These are phyloP conservation scores for Aspergillus uvarum DNA, from an alignment of 2,329 filamentous ascomycete species.

Conservation along the genomic window DNA sequence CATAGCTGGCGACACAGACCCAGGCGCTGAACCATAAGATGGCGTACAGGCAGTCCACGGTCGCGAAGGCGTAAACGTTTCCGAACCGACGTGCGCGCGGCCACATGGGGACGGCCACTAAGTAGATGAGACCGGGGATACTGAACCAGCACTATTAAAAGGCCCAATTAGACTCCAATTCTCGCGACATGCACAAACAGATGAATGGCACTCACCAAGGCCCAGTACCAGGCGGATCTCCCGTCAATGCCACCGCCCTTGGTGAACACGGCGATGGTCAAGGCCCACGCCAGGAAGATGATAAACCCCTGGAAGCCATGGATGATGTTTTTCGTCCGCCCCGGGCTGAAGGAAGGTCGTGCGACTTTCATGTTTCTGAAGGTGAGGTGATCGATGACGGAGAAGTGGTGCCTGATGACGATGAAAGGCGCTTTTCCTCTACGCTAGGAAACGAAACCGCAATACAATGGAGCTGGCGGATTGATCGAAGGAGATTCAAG, in stretches of 20 bases:
- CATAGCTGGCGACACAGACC: slow-evolving; percentile 57
- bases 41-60: slow-evolving; percentile 54
- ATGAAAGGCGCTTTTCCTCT: slow-evolving; percentile 13
- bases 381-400: slow-evolving; percentile 6
- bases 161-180: slow-evolving; percentile 1
- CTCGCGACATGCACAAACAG: background rate
- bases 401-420: slow-evolving; percentile 21
- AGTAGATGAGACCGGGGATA: slow-evolving; percentile 59
- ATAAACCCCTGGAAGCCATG: slow-evolving; percentile 56
- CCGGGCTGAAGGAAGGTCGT: slow-evolving; percentile 45
- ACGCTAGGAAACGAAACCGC: slow-evolving; percentile 5
- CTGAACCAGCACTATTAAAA: slow-evolving; percentile 57
- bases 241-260: slow-evolving; percentile 55
- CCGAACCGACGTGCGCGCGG: slow-evolving; percentile 58
- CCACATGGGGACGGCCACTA: slow-evolving; percentile 62
- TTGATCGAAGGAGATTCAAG: background rate
- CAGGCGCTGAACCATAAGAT: slow-evolving; percentile 62
- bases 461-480: background rate
- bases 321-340: slow-evolving; percentile 56
- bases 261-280: slow-evolving; percentile 60
- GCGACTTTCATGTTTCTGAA: slow-evolving; percentile 29
- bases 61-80: slow-evolving; percentile 60
- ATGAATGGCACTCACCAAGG: slow-evolving; percentile 48
- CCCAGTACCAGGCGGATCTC: slow-evolving; percentile 57
- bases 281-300: slow-evolving; percentile 58